Evolutionary conservation across 129 eudicot species (phyloP).

Genomic region (Arctium lappa): DNA sequence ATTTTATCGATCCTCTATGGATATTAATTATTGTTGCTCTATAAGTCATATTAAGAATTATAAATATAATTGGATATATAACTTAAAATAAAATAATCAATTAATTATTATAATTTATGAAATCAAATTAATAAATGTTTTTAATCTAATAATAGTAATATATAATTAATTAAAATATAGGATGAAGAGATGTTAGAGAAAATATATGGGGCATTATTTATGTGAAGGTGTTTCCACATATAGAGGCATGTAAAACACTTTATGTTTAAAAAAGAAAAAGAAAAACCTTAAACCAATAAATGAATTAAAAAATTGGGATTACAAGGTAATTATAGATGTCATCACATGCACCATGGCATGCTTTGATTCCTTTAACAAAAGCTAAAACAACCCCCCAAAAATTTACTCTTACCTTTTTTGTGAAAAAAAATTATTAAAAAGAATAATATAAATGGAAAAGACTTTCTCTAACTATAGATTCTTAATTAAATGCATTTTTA

Average conservation of each 20-base stretch:
- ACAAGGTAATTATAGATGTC: slow-evolving; percentile 38
- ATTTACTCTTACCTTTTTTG: not conserved
- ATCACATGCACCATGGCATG: slow-evolving; percentile 59
- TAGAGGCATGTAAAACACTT: slow-evolving; percentile 30
- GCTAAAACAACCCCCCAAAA: slow-evolving; percentile 19
- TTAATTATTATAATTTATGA: not conserved
- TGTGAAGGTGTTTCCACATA: slow-evolving; percentile 27
- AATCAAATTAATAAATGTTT: not conserved
- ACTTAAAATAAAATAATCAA: too few species aligned
- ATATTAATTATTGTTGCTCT: too few species aligned
- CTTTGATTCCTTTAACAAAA: slow-evolving; percentile 48
- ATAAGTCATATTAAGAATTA: not conserved
- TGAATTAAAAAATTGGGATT: slow-evolving; percentile 24
- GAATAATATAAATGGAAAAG: not conserved
- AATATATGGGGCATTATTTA: slow-evolving; percentile 5
- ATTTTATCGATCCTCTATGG: too few species aligned
- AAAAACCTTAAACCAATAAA: slow-evolving; percentile 9
- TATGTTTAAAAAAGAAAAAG: not conserved
- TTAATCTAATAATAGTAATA: too few species aligned
- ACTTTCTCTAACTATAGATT: too few species aligned
- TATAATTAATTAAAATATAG: slow-evolving; percentile 18
- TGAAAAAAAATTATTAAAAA: not conserved
- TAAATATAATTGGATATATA: too few species aligned
- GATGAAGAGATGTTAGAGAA: not conserved
- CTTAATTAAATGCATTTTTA: too few species aligned